Base-by-base conservation (phyloP, 2,329 filamentous ascomycete genomes). In the Venturia pyrina region DNA sequence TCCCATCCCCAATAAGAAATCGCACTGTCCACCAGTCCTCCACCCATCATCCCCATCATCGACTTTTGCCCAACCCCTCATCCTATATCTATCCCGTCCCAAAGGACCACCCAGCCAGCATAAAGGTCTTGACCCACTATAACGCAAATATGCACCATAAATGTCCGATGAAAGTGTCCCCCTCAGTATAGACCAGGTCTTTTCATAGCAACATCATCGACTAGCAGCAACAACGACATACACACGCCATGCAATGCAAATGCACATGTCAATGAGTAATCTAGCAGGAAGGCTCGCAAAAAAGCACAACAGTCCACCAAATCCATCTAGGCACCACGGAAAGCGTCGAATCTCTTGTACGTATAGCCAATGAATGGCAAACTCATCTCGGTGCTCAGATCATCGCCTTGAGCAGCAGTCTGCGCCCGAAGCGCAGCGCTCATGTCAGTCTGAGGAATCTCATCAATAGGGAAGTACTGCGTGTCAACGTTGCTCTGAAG, bases 401-500 rank as follows among this genome's bases (percentile, higher is more conserved):
- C 90, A 11, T 79, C 80, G 70, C 83, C 83, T 72, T 87, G 83
- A 68, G 89, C 87, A 69, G 89, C 84, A 62, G 90, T 91, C 77
- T 96, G 90, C 24, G 90, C 90, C 75, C 91, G 90, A 73, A 96
- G 85, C 70, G 90, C 84, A 32, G 92, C 95, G 66, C 90, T 91
- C 69, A 92, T 96, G 76, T 97, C 93, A 65, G 92, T 93, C 81
- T 98, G 93, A 72, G 96, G 92, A 74, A 99, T 97, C 78, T 99
- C 95, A 74, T 99, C 95, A 64, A 92, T 97, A 11, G 95, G 95
- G 87, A 99, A 99, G 82, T 99, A 98, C 60, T 93, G 93, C 24
- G 95, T 96, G 75, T 99, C 95, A 72, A 96, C 89, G 76, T 95
- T 95, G 69, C 91, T 96, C 68, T 90, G 89, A 69, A 99, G 82